Conservation (phyloP, 441 rosid species). For the Hura crepitans region DNA sequence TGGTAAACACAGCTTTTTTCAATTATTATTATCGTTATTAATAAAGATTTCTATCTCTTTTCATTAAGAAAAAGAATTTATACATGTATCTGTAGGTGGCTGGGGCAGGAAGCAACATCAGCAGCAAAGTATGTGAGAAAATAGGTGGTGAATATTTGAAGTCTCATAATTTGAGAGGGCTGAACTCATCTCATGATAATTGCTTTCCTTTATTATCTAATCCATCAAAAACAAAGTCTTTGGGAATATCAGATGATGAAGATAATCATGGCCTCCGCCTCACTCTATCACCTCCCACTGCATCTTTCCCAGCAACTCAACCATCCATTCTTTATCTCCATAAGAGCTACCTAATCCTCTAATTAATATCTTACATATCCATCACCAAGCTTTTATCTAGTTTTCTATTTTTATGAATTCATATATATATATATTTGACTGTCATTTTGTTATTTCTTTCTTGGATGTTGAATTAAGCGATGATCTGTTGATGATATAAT, state of each 20-base stretch:
- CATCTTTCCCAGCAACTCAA: conserved; percentile 28
- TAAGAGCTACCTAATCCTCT: conserved; percentile 37
- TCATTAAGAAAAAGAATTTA: no score
- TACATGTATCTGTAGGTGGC: no score
- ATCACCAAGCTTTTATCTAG: no score
- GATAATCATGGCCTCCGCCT: conserved; percentile 48
- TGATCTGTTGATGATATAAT: not conserved
- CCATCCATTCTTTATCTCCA: conserved; percentile 30
- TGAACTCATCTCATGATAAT: no score
- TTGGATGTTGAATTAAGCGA: not conserved
- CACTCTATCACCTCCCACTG: conserved; percentile 46
- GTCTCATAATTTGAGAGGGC: no score
- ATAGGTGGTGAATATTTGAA: not conserved
- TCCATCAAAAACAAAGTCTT: conserved; percentile 24
- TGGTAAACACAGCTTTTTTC: no score
- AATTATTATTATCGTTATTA: no score
- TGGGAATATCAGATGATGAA: not conserved
- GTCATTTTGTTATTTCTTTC: no score
- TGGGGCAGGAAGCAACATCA: conserved; percentile 26
- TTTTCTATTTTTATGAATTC: not conserved
- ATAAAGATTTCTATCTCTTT: no score
- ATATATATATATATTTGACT: no score
- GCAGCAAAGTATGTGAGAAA: conserved; percentile 14
- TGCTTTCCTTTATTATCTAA: conserved; percentile 12
- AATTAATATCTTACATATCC: not conserved